A percentile compares a stretch with the other conserved stretches of the same genome.
These are phyloP conservation scores for Talaromyces thailandensis DNA, from an alignment of 495 filamentous ascomycete genomes.

Conservation along the genomic window DNA sequence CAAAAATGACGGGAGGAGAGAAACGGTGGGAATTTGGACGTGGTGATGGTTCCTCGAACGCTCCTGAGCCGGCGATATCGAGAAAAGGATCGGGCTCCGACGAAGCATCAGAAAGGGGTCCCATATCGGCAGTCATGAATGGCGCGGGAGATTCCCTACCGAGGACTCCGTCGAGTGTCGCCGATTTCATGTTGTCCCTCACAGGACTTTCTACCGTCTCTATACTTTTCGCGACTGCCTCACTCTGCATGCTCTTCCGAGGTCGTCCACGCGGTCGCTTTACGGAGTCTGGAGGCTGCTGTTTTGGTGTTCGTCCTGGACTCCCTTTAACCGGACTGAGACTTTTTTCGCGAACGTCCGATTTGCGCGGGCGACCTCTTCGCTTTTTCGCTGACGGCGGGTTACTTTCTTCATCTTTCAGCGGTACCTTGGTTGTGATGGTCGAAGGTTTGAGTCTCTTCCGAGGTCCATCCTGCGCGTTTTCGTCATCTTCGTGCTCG, in stretches of 20 bases:
- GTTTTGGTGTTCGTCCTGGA: slow-evolving; percentile 24
- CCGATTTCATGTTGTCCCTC: background rate
- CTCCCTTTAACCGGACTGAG: slow-evolving; percentile 26
- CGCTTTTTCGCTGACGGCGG: slow-evolving; percentile 25
- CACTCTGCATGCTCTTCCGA: slow-evolving; percentile 23
- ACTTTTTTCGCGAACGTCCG: slow-evolving; percentile 17
- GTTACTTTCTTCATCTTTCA: slow-evolving; percentile 34
- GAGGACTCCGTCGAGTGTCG: background rate
- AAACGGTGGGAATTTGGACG: slow-evolving; percentile 13
- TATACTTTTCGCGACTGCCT: slow-evolving; percentile 6
- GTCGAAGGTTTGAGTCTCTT: slow-evolving; percentile 30
- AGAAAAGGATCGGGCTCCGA: slow-evolving; percentile 4
- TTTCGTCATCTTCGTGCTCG: slow-evolving; percentile 37
- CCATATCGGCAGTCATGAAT: background rate
- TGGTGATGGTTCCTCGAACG: slow-evolving; percentile 2
- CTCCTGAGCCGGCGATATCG: slow-evolving; percentile 5
- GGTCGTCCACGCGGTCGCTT: slow-evolving; percentile 23
- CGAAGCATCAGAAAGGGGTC: background rate
- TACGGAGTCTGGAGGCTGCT: slow-evolving; percentile 1
- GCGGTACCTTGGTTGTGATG: slow-evolving; percentile 43
- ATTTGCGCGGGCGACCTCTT: slow-evolving; percentile 40
- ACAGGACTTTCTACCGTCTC: slow-evolving; percentile 13
- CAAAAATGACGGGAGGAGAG: background rate
- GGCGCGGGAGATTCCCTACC: background rate
- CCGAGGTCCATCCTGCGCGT: slow-evolving; percentile 18